Evolutionary conservation across 441 rosid genomes (phyloP).

Genomic region (Adansonia gregorii): DNA sequence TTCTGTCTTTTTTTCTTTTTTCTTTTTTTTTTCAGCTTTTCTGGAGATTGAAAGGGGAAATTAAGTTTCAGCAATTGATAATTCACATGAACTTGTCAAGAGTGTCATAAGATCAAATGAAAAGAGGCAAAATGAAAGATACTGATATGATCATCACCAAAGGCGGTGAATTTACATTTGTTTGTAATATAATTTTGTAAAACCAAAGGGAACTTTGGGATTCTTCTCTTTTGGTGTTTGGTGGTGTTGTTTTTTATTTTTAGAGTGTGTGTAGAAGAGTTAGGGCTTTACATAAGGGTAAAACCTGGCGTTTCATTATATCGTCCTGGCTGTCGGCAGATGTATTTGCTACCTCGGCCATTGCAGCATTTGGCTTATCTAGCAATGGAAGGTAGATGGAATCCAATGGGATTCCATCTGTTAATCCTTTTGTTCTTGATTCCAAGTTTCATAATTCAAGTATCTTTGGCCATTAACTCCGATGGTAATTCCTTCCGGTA

Average conservation of each 20-base stretch:
- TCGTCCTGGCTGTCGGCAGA: conserved; percentile 20
- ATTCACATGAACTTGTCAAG: conserved; percentile 34
- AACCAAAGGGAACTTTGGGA: conserved; percentile 4
- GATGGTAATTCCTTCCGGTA: conserved; percentile 56
- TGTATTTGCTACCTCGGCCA: conserved; percentile 40
- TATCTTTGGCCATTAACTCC: conserved; percentile 55
- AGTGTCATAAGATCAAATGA: conserved; percentile 39
- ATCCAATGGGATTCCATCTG: conserved; percentile 55
- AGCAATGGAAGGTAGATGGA: conserved; percentile 85
- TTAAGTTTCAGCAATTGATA: conserved; percentile 32
- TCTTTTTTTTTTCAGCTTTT: conserved; percentile 36
- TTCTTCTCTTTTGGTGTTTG: conserved; percentile 22
- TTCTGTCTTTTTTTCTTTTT: background rate
- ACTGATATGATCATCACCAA: conserved; percentile 46
- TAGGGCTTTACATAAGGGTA: conserved; percentile 32
- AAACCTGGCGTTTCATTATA: conserved; percentile 66
- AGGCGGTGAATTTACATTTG: conserved; percentile 38
- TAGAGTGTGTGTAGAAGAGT: conserved; percentile 27
- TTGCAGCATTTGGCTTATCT: conserved; percentile 49
- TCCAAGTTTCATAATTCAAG: conserved; percentile 47
- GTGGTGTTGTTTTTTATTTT: background rate
- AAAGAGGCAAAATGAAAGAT: conserved; percentile 58
- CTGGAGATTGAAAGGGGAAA: conserved; percentile 42
- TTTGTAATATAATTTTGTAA: conserved; percentile 38
- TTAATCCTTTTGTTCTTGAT: conserved; percentile 56